These are phyloP conservation scores for Asterophora lycoperdoides DNA, from an alignment of 768 basidiomycete species.

Conservation along the genomic window DNA sequence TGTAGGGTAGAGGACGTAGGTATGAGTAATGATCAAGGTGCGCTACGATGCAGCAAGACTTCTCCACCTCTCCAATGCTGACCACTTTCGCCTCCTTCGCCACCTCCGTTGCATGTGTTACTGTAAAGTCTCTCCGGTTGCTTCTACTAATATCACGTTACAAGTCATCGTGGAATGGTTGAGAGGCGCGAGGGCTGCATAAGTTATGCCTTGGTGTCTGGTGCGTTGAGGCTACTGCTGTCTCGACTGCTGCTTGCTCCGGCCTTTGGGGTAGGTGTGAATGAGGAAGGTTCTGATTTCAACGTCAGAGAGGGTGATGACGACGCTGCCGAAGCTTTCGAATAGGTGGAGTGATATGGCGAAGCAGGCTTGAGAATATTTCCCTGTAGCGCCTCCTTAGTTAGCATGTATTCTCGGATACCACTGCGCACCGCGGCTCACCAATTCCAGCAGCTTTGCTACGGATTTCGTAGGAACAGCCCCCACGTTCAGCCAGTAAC, in stretches of 20 bases:
- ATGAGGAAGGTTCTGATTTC: too few relatives aligned
- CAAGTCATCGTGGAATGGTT: background rate
- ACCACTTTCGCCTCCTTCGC: background rate
- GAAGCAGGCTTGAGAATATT: slow-evolving; percentile 56
- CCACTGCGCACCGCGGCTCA: slow-evolving; percentile 36
- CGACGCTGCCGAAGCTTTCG: slow-evolving; percentile 8
- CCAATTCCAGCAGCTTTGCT: slow-evolving; percentile 72
- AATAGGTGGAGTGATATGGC: slow-evolving; percentile 45
- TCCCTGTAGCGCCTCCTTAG: slow-evolving; percentile 45
- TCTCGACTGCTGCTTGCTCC: background rate
- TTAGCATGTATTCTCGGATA: background rate
- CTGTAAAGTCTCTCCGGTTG: background rate
- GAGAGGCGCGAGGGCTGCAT: background rate
- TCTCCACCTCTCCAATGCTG: background rate
- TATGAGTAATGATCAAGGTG: background rate
- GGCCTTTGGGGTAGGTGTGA: background rate
- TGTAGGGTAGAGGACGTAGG: background rate
- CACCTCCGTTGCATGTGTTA: background rate
- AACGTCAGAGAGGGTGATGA: background rate
- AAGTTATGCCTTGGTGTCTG: background rate
- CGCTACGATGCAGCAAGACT: background rate
- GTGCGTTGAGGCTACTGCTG: background rate
- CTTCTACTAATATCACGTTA: background rate
- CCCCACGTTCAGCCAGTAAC: slow-evolving; percentile 84
- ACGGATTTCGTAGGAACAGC: slow-evolving; percentile 80